Evolutionary conservation across 108 stramenopile genomes (phyloP), one percentile per base, ranked within the genome.

Genomic region (Skeletonema potamos): DNA sequence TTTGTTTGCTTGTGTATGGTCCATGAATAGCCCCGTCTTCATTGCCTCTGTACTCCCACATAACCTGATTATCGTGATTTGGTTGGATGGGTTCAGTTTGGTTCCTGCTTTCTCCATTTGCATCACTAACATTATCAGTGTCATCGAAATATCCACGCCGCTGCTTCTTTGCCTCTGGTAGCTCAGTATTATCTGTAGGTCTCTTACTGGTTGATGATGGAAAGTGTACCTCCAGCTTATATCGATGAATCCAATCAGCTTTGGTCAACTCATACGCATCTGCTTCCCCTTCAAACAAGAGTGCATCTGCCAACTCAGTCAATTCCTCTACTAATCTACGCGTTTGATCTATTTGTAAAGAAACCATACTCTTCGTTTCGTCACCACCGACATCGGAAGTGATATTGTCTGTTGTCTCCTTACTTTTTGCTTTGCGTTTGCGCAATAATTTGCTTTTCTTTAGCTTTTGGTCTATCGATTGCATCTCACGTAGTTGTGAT

Each of bases 1-100:
- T 92, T 74, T 94, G 87, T 44, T 77, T 76, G 41, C 86, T 91
- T n/a, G 91, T 82, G 62, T 76, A 90, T 3, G 92, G 92, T 32
- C 89, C 91, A 60, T 92, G 91, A 28, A 92, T 82, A 17, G 65
- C 26, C 5, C 87, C 82, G 61, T 93, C 92, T 74, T 88, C 84
- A 62, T 89, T 93, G 13, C 92, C 92, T 48, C 62, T 71, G 78
- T 93, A 93, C 68, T 93, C 90, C 92, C 37, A 51, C 57, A 22
- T 28, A 24, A 27, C 62, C 13, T 64, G 57, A 6, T 60, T 46
- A 17, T 58, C 48, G 11, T 61, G 43, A 20, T 46, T 29, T 37
- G 22, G 58, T 32, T 61, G 28, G 2, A 37, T 6, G 5, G 20
- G n/a, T 1, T 26, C 11, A 41, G 15, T 4, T 41, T 41, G 39